Percentiles rank a stretch among this genome's conserved stretches.
Conservation (phyloP, 306 rosid species). For the Vigna mungo region DNA sequence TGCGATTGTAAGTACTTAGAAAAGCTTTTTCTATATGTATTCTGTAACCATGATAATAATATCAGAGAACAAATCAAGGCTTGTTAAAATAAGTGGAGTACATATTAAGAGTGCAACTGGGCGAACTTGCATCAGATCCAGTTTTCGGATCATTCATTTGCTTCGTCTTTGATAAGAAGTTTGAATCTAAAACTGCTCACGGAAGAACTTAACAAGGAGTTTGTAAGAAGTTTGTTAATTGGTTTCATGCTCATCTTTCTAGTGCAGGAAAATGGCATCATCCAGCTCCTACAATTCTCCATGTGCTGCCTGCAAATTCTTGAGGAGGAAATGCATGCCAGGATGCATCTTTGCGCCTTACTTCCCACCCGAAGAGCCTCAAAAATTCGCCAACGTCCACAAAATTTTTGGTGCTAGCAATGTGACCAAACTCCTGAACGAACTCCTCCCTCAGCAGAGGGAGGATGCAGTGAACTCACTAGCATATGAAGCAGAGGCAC, state of each 20-base stretch:
- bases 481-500: constrained; percentile 96
- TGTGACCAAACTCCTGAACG: constrained; percentile 94
- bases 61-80: constrained; percentile 1
- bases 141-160: background rate
- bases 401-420: constrained; percentile 97
- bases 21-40: constrained; percentile 28
- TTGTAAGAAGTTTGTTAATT: background rate
- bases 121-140: constrained; percentile 31
- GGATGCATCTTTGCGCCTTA: constrained; percentile 97
- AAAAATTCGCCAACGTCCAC: constrained; percentile 94
- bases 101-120: constrained; percentile 25
- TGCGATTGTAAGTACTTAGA: constrained; percentile 29
- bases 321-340: constrained; percentile 92
- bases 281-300: constrained; percentile 86
- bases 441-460: constrained; percentile 89
- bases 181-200: constrained; percentile 36
- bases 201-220: constrained; percentile 19
- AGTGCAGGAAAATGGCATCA: constrained; percentile 64
- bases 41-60: constrained; percentile 5
- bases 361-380: constrained; percentile 99
- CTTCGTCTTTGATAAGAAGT: constrained; percentile 3
- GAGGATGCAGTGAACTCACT: constrained; percentile 98
- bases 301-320: constrained; percentile 97
- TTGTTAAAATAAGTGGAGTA: background rate
- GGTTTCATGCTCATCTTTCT: constrained; percentile 1